A percentile compares a stretch with the other conserved stretches of the same genome.
Evolutionary conservation across 805 yeast species (phyloP).

Genomic region (Jamesozyma spencerorum): DNA sequence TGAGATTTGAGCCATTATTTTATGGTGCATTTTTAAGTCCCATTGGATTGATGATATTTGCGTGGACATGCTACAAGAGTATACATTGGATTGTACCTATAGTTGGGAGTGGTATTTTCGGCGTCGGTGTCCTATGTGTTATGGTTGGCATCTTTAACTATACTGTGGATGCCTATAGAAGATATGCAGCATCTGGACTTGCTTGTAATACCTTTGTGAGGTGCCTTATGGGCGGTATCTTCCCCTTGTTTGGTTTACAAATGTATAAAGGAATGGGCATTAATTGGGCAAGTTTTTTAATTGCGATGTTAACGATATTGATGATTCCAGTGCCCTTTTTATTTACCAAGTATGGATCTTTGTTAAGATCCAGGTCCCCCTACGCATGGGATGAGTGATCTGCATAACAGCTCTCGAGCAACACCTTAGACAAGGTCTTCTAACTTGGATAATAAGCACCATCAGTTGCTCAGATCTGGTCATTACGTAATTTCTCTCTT

Average conservation of each 20-base stretch:
- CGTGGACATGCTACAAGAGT: constrained; percentile 53
- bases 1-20: constrained; percentile 49
- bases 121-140: constrained; percentile 56
- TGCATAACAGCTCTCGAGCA: no score
- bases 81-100: constrained; percentile 70
- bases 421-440: no score
- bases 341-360: constrained; percentile 42
- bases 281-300: constrained; percentile 48
- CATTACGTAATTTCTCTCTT: no score
- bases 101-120: constrained; percentile 65
- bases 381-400: no score
- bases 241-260: constrained; percentile 49
- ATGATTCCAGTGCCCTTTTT: constrained; percentile 49
- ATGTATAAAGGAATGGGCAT: constrained; percentile 48
- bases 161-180: constrained; percentile 53
- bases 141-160: constrained; percentile 61
- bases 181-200: constrained; percentile 44
- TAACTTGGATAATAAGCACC: no score
- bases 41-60: constrained; percentile 62
- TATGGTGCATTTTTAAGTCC: constrained; percentile 60
- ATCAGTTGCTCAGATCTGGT: no score
- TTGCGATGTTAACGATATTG: constrained; percentile 41
- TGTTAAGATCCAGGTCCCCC: constrained; percentile 37
- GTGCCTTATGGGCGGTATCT: constrained; percentile 45
- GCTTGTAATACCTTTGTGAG: constrained; percentile 45